phyloP scores from a whole-genome alignment of 495 filamentous ascomycete genomes.

The Astrothelium macrocarpum region DNA sequence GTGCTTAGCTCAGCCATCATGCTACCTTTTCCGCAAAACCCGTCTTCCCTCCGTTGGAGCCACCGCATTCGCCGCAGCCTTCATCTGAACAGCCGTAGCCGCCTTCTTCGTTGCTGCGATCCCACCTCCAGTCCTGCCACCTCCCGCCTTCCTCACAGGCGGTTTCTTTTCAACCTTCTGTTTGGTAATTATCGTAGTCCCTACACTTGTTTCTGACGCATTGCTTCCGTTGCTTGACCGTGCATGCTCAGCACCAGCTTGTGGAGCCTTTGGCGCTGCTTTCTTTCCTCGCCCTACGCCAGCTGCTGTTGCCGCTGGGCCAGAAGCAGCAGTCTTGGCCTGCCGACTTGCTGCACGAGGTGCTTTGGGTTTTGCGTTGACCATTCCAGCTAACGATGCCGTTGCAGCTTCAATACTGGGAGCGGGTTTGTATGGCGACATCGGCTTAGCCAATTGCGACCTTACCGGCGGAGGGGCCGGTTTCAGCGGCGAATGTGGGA shows the following conservation, averaged over 20 bases:
- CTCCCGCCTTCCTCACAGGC: conserved; percentile 1
- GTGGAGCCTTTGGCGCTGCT: conserved; percentile 8
- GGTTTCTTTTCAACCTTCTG: conserved; percentile 7
- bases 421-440: conserved; percentile 44
- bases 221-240: conserved; percentile 18
- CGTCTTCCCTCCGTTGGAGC: background rate
- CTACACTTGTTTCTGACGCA: conserved; percentile 18
- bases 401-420: conserved; percentile 5
- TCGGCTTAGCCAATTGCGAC: conserved; percentile 42
- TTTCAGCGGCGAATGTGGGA: conserved; percentile 49
- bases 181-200: conserved; percentile 24
- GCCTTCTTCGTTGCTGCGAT: conserved; percentile 7
- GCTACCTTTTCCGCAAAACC: background rate
- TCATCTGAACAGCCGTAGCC: conserved; percentile 13
- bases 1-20: background rate
- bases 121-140: background rate
- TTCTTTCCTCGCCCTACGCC: conserved; percentile 8
- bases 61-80: conserved; percentile 10
- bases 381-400: background rate
- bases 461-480: conserved; percentile 37
- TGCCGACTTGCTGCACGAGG: conserved; percentile 13
- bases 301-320: conserved; percentile 9
- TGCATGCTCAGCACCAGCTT: background rate
- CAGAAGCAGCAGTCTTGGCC: conserved; percentile 7
- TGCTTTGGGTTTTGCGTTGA: conserved; percentile 10